Evolutionary conservation across 345 rosid species (phyloP).

Genomic region (Euphorbia peplus): DNA sequence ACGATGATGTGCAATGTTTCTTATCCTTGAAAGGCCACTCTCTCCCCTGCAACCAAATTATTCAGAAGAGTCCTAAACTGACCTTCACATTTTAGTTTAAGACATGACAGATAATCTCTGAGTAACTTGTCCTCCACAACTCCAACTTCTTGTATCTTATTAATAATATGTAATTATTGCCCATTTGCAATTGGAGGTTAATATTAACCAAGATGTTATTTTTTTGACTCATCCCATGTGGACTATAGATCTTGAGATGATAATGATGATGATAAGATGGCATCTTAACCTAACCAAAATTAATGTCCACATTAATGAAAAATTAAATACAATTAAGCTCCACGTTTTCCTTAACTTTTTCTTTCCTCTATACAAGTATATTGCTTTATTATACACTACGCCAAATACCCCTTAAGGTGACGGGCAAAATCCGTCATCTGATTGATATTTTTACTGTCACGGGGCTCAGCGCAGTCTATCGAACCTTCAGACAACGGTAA

Average conservation of each 20-base stretch:
- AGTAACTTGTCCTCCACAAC: not conserved
- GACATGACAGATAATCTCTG: conserved; percentile 17
- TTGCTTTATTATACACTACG: too few relatives aligned
- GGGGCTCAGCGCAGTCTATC: too few relatives aligned
- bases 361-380: too few relatives aligned
- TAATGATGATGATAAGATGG: not conserved
- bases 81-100: not conserved
- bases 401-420: too few relatives aligned
- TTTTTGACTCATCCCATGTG: conserved; percentile 7
- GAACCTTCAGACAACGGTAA: too few relatives aligned
- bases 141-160: too few relatives aligned
- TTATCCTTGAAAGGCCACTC: not conserved
- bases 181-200: too few relatives aligned
- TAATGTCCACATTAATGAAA: not conserved
- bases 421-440: too few relatives aligned
- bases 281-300: conserved; percentile 8
- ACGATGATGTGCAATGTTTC: conserved; percentile 4
- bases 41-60: not conserved
- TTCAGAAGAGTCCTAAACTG: not conserved
- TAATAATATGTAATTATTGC: too few relatives aligned
- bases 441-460: too few relatives aligned
- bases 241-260: not conserved
- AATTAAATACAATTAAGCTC: not conserved
- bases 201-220: too few relatives aligned
- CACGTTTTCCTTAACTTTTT: conserved; percentile 10